Evolutionary conservation across 345 rosid species (phyloP).

Genomic region (Noccaea caerulescens): DNA sequence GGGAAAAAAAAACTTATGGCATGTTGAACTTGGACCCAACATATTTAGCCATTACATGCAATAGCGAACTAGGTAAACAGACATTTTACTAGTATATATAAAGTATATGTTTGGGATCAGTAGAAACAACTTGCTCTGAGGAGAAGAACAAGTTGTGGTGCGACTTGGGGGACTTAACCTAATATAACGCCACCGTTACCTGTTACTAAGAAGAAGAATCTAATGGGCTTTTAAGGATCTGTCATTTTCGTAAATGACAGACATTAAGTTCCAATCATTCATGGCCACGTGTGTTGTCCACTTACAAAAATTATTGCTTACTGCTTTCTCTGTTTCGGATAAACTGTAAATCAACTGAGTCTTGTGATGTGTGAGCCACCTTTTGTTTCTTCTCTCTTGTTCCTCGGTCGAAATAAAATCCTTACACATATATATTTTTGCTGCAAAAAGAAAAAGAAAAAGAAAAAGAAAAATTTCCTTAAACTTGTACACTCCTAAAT

Average conservation of each 20-base stretch:
- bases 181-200: constrained; percentile 35
- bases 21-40: constrained; percentile 29
- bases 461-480: too few species aligned
- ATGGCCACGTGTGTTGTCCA: constrained; percentile 32
- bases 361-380: constrained; percentile 39
- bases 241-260: constrained; percentile 29
- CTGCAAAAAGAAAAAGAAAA: not conserved
- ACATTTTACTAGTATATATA: not conserved
- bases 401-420: constrained; percentile 9
- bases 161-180: constrained; percentile 33
- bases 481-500: too few species aligned
- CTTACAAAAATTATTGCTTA: constrained; percentile 36
- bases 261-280: constrained; percentile 24
- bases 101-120: constrained; percentile 9
- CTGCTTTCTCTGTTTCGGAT: constrained; percentile 35
- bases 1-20: not conserved
- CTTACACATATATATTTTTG: not conserved
- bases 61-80: not conserved
- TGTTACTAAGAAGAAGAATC: constrained; percentile 34
- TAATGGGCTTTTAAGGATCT: constrained; percentile 39
- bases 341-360: constrained; percentile 36
- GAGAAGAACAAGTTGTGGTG: constrained; percentile 23
- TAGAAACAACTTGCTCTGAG: constrained; percentile 21
- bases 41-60: constrained; percentile 33
- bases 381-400: not conserved